phyloP scores from a whole-genome alignment of 768 basidiomycete species.

The Russula brevipes region DNA sequence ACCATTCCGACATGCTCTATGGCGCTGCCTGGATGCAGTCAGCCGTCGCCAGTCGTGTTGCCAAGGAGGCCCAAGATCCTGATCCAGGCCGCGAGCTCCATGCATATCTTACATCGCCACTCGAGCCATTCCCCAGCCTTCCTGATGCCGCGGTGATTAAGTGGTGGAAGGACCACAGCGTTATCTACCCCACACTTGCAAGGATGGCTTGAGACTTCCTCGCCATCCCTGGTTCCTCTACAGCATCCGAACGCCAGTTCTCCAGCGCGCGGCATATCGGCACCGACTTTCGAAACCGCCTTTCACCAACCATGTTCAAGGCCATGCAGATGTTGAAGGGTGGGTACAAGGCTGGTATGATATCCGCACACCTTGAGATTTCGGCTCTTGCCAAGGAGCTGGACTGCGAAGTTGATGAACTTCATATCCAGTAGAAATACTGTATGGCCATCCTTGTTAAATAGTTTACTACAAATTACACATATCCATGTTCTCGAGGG shows the following conservation, averaged over 20 bases:
- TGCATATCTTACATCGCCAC: not conserved
- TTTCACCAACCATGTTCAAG: not conserved
- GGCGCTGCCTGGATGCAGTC: not conserved
- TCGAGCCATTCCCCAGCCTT: not conserved
- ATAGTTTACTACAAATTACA: not conserved
- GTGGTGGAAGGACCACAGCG: too few relatives aligned
- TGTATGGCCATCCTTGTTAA: not conserved
- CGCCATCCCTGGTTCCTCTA: too few relatives aligned
- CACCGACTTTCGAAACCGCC: not conserved
- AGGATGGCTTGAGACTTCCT: too few relatives aligned
- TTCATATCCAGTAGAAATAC: too few relatives aligned
- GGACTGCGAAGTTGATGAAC: not conserved
- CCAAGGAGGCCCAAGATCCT: not conserved
- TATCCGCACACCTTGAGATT: not conserved
- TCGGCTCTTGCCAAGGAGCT: not conserved
- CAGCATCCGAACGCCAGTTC: too few relatives aligned
- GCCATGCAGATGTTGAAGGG: not conserved
- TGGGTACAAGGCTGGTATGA: not conserved
- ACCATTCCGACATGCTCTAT: not conserved
- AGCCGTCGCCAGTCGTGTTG: not conserved
- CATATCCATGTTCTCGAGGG: not conserved
- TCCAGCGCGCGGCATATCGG: too few relatives aligned
- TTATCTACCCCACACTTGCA: too few relatives aligned
- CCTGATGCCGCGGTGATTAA: not conserved
- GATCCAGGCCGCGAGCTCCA: not conserved